Percentiles rank a stretch among this genome's conserved stretches.
phyloP scores from a whole-genome alignment of 2,329 filamentous ascomycete species.

The Camillea tinctor region DNA sequence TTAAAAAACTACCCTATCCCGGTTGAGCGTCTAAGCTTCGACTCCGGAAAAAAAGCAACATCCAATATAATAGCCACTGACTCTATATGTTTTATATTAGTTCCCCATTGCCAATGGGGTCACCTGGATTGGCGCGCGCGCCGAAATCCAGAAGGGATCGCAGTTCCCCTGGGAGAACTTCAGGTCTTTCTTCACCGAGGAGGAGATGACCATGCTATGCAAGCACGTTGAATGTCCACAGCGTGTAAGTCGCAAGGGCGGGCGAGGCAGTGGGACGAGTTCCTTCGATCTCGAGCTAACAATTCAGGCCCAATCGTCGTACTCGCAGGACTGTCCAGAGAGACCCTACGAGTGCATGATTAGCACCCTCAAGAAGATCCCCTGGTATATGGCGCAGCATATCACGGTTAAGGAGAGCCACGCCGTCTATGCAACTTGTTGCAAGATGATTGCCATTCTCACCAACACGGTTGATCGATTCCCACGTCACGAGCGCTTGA shows the following conservation, averaged over 20 bases:
- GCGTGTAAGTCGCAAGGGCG: constrained; percentile 52
- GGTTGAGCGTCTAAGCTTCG: too few species aligned
- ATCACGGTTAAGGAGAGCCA: constrained; percentile 60
- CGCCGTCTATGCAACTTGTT: constrained; percentile 49
- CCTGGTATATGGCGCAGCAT: constrained; percentile 57
- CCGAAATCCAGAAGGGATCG: constrained; percentile 36
- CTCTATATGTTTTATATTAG: too few species aligned
- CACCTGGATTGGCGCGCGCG: constrained; percentile 50
- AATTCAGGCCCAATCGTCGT: constrained; percentile 49
- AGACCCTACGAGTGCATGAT: constrained; percentile 65
- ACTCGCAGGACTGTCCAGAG: constrained; percentile 60
- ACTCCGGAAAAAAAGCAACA: too few species aligned
- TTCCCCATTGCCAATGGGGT: constrained; percentile 58
- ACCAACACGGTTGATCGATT: constrained; percentile 39
- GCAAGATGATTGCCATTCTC: constrained; percentile 49
- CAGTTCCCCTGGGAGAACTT: constrained; percentile 52
- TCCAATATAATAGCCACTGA: too few species aligned
- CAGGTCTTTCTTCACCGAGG: constrained; percentile 58
- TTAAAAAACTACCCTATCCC: too few species aligned
- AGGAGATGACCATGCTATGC: constrained; percentile 63
- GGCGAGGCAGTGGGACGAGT: neutral
- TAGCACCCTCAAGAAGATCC: constrained; percentile 61
- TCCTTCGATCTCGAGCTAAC: neutral
- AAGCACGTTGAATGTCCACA: constrained; percentile 63
- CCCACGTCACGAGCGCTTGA: constrained; percentile 46